Base-by-base conservation (phyloP, 2,329 filamentous ascomycete species). In the Pyrenochaeta sp. region DNA sequence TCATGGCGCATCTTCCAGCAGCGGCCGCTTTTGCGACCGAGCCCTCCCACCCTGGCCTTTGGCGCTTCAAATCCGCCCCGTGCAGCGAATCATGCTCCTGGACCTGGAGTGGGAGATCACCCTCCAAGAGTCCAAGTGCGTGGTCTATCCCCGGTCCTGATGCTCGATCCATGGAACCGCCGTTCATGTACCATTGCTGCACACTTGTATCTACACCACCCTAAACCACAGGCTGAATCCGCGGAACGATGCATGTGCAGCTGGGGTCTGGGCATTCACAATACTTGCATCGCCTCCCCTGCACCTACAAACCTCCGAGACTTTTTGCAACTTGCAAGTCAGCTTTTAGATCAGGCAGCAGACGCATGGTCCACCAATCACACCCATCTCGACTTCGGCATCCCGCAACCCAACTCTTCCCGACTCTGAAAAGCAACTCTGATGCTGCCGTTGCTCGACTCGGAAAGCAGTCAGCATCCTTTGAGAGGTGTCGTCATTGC, bases 11-110 rank as follows among this genome's bases (percentile, higher is more conserved):
- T 35, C 36, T 31, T 44, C 45, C 48, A 55, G 43, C 48, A 46
- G 47, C 56, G 60, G 60, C 64, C 64, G 57, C 49, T 51, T 58
- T 58, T 45, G 55, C 59, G 64, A 58, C 66, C 64, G 56, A 54
- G 50, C 35, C 47, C 48, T 48, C 35, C 33, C 49, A 60, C 63
- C 64, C 64, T 62, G 54, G 62, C 57, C 39, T 46, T 45, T 64
- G 68, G 68, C 59, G 56, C 64, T 53, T 11, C 49, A 44, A 55
- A 31, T 46, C 44, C 50, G 37, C 41, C 45, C 46, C 20, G 47
- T n/a, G 55, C 58, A 56, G 61, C 68, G 52, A 67, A 70, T 67
- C 67, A 67, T 44, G 23, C 21, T 9, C 30, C 21, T 35, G 42
- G 41, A 27, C 51, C 30, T 35, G 46, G 40, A 40, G 46, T 37